A percentile compares a stretch with the other conserved stretches of the same genome.
These are phyloP conservation scores for Calonectria naviculata DNA, from an alignment of 2,329 filamentous ascomycete genomes.

Conservation along the genomic window DNA sequence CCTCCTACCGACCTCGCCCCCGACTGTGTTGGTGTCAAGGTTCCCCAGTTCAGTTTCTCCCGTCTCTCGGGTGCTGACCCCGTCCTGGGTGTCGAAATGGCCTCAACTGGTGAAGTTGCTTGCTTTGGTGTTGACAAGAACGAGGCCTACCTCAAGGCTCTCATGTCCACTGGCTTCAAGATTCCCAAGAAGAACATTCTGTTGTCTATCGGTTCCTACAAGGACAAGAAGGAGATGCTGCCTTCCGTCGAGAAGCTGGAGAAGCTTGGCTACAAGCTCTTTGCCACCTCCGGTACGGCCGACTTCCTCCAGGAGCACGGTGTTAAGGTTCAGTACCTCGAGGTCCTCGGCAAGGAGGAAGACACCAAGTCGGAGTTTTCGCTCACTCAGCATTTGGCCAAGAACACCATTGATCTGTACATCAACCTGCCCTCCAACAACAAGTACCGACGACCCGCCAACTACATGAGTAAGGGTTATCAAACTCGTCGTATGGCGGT, in stretches of 20 bases:
- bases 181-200: conserved; percentile 96
- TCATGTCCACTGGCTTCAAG: conserved; percentile 96
- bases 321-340: conserved; percentile 92
- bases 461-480: conserved; percentile 99
- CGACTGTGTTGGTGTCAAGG: conserved; percentile 95
- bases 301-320: conserved; percentile 96
- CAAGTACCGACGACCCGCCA: conserved; percentile 94
- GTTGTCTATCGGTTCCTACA: conserved; percentile 95
- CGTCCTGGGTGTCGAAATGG: conserved; percentile 98
- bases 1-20: conserved; percentile 80
- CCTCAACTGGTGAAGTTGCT: conserved; percentile 97
- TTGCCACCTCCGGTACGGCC: conserved; percentile 94
- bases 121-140: conserved; percentile 97
- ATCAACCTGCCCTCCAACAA: conserved; percentile 99
- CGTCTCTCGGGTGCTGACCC: conserved; percentile 95
- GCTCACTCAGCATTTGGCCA: conserved; percentile 93
- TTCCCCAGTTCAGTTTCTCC: conserved; percentile 99
- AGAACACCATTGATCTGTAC: conserved; percentile 98
- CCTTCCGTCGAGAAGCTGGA: conserved; percentile 91
- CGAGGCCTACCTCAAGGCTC: conserved; percentile 95
- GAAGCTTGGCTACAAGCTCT: conserved; percentile 93
- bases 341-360: conserved; percentile 83
- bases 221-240: conserved; percentile 98
- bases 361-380: conserved; percentile 97
- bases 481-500: conserved; percentile 97